These are phyloP conservation scores for Suillus spraguei DNA, from an alignment of 768 basidiomycete genomes.

Conservation along the genomic window DNA sequence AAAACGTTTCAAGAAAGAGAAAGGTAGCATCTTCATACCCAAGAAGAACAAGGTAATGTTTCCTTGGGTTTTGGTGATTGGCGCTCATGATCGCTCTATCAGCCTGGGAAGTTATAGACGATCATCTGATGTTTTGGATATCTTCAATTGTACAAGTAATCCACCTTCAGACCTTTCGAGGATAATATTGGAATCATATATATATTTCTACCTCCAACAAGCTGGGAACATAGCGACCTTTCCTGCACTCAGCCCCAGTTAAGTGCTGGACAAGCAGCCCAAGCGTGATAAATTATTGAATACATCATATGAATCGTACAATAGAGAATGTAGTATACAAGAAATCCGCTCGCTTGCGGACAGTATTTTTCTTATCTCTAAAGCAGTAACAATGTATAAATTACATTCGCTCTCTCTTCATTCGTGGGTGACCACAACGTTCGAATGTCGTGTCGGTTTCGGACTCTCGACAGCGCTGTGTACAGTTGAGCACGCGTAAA, in stretches of 20 bases:
- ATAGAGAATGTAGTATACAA: not conserved
- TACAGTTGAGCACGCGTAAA: no score
- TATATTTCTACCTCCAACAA: no score
- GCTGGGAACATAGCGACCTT: not conserved
- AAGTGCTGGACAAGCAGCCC: not conserved
- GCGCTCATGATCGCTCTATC: not conserved
- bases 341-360: no score
- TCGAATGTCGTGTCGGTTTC: no score
- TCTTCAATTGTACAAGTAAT: slow-evolving; percentile 4
- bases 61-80: not conserved
- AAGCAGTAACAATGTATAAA: no score
- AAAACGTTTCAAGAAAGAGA: slow-evolving; percentile 37
- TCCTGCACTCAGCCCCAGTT: not conserved
- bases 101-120: slow-evolving; percentile 7
- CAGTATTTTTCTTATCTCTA: no score
- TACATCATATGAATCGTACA: not conserved
- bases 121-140: not conserved
- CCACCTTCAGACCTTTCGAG: not conserved
- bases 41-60: slow-evolving; percentile 44
- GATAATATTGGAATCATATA: not conserved
- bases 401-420: no score
- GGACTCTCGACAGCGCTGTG: no score
- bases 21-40: slow-evolving; percentile 59
- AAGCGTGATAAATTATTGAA: not conserved
- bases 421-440: no score